A percentile compares a stretch with the other conserved stretches of the same genome.
phyloP scores from a whole-genome alignment of 495 filamentous ascomycete genomes.

The Sabuloglossum arenarium region DNA sequence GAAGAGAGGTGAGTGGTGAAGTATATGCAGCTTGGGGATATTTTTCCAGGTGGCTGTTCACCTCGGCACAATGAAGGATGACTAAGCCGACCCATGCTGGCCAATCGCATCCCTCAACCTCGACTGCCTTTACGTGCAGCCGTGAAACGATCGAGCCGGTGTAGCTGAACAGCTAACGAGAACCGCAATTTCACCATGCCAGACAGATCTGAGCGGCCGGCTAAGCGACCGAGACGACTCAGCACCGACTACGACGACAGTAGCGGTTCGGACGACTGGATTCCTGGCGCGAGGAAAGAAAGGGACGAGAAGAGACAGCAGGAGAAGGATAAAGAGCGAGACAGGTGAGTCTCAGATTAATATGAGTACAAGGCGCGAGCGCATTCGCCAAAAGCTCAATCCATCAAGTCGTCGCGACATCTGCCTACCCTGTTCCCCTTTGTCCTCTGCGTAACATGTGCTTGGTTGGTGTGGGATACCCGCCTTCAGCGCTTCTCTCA shows the following conservation, averaged over 20 bases:
- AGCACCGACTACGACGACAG: constrained; percentile 24
- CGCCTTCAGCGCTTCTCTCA: background rate
- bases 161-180: background rate
- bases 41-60: no score
- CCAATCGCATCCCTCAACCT: background rate
- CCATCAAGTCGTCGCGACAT: background rate
- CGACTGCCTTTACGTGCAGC: background rate
- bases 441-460: background rate
- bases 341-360: background rate
- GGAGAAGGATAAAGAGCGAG: background rate
- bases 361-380: background rate
- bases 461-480: background rate
- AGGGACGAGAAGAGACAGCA: background rate
- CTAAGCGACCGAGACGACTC: constrained; percentile 22
- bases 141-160: background rate
- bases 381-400: background rate
- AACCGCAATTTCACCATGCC: background rate
- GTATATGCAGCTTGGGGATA: no score
- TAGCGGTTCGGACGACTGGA: constrained; percentile 18
- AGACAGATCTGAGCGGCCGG: constrained; percentile 14
- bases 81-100: background rate
- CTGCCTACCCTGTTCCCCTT: background rate
- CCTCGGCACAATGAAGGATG: background rate
- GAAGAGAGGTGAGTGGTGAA: background rate
- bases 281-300: background rate